Evolutionary conservation across 2,329 filamentous ascomycete species (phyloP).

Genomic region (Arachnomyces sp.): DNA sequence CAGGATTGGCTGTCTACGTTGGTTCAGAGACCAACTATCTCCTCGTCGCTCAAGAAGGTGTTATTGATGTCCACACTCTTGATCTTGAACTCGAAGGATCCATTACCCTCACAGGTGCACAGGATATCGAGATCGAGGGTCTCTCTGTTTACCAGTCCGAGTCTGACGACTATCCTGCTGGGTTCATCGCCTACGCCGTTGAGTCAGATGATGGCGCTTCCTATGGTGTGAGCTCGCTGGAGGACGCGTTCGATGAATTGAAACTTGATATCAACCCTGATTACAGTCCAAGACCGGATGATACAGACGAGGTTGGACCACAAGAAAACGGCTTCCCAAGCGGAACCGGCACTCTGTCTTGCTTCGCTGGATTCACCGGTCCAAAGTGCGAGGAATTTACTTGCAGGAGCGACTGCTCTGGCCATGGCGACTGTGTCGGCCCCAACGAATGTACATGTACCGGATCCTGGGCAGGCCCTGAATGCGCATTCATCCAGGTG

Average conservation of each 20-base stretch:
- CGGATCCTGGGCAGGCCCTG: slow-evolving; percentile 37
- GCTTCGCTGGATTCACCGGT: slow-evolving; percentile 39
- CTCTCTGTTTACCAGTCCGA: slow-evolving; percentile 34
- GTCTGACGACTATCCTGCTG: slow-evolving; percentile 29
- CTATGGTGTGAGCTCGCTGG: slow-evolving; percentile 35
- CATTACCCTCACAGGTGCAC: slow-evolving; percentile 26
- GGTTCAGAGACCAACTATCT: slow-evolving; percentile 31
- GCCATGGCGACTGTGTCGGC: slow-evolving; percentile 35
- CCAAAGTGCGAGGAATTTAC: slow-evolving; percentile 27
- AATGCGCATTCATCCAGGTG: slow-evolving; percentile 40
- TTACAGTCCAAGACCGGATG: slow-evolving; percentile 29
- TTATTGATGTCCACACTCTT: slow-evolving; percentile 33
- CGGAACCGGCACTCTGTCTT: slow-evolving; percentile 25
- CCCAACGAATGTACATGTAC: slow-evolving; percentile 37
- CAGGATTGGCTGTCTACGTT: slow-evolving; percentile 36
- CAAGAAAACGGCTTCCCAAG: slow-evolving; percentile 29
- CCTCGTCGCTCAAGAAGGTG: slow-evolving; percentile 33
- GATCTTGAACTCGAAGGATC: slow-evolving; percentile 30
- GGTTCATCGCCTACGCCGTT: slow-evolving; percentile 35
- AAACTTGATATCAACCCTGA: slow-evolving; percentile 29
- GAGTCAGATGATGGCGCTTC: slow-evolving; percentile 31
- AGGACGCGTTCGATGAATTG: slow-evolving; percentile 25
- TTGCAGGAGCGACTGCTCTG: slow-evolving; percentile 36
- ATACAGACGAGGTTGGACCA: slow-evolving; percentile 15
- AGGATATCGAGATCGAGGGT: slow-evolving; percentile 38